Evolutionary conservation across 2,329 filamentous ascomycete genomes (phyloP).

Genomic region (Chaetomium olivaceum): DNA sequence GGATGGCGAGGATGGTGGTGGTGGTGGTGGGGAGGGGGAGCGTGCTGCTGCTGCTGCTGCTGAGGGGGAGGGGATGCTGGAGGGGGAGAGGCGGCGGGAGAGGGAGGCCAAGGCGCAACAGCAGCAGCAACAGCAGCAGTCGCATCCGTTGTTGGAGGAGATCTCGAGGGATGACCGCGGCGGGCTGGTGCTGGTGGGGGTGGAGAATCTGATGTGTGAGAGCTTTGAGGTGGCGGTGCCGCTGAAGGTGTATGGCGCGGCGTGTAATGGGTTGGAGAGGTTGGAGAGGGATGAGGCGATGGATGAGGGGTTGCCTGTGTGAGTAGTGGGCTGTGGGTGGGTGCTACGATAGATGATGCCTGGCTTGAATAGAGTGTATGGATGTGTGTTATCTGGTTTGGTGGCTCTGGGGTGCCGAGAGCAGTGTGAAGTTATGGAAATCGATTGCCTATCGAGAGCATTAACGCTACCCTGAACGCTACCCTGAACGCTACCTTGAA

Average conservation of each 20-base stretch:
- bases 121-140: constrained; percentile 16
- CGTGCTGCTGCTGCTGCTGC: constrained; percentile 19
- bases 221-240: constrained; percentile 90
- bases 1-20: constrained; percentile 33
- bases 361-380: constrained; percentile 3
- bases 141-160: constrained; percentile 69
- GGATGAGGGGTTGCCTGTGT: constrained; percentile 38
- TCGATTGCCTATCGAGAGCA: background rate
- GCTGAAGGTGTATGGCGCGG: constrained; percentile 73
- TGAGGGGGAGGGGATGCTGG: constrained; percentile 11
- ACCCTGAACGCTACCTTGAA: too few species aligned
- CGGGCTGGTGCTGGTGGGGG: constrained; percentile 69
- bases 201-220: constrained; percentile 77
- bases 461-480: too few species aligned
- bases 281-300: constrained; percentile 57
- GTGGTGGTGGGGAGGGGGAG: constrained; percentile 19
- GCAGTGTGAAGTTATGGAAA: background rate
- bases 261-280: constrained; percentile 57
- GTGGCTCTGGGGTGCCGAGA: background rate
- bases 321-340: background rate
- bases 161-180: constrained; percentile 78
- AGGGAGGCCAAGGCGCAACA: constrained; percentile 18
- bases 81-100: constrained; percentile 35
- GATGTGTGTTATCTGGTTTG: background rate
- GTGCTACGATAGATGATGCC: background rate